Base-by-base conservation (phyloP, 257 asterid genomes). In the Thymus quinquecostatus region DNA sequence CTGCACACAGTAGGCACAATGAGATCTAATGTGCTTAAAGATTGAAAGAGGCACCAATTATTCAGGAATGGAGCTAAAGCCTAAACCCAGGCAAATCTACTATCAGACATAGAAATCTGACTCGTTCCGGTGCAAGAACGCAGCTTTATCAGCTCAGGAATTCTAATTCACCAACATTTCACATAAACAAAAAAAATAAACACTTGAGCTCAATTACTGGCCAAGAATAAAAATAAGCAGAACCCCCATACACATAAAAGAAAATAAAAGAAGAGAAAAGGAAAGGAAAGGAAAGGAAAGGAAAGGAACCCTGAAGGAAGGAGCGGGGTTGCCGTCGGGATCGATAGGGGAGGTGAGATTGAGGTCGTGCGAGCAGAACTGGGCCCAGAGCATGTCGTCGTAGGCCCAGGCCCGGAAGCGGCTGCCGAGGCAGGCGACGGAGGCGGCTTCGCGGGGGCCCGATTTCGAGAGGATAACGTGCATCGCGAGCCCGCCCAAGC, bases 341-440 rank as follows among this genome's bases (percentile, higher is more conserved):
- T 86, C 92, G 53, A 73, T 45, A 21, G 98, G 97, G 2, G 91
- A 86, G 44, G 83, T 74, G 36, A 94, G 85, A 59, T 75, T 70
- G 82, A 94, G 96, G 14, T 94, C 96, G 29, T 55, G 60, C 13
- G 79, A 79, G 81, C 96, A 94, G 75, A 84, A 86, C 13, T 69
- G 80, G 45, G 95, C 82, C 97, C 99, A 94, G n/a, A 94, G 78
- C 38, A 81, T 75, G 14, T 89, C 96, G 13, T 89, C 96, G 61
- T 90, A 89, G 47, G 83, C 96, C 97, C 95, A 91, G 51, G 34
- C 47, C 14, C 79, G 84, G 64, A 86, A 88, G 36, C 81, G 80
- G 47, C 70, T 76, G 78, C 87, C 77, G 78, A 88, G 84, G 72
- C 97, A 88, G 41, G 87, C 80, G 30, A 88, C 86, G 7, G 90